Evolutionary conservation across 2,329 filamentous ascomycete genomes (phyloP).

Genomic region (Ophiostoma tasmaniense): DNA sequence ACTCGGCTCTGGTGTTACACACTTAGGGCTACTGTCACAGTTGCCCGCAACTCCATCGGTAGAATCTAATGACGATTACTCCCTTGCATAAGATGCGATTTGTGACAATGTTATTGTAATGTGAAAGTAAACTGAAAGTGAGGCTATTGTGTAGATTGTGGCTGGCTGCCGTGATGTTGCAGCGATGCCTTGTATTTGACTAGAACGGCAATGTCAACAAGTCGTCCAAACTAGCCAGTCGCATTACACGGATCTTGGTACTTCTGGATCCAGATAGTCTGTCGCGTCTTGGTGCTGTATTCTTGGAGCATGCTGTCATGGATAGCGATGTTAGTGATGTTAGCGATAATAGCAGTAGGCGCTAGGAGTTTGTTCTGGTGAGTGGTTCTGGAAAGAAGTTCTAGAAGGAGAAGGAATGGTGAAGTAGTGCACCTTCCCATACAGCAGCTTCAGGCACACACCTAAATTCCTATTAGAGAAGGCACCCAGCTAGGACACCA

Average conservation of each 20-base stretch:
- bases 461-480: neutral
- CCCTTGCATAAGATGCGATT: neutral
- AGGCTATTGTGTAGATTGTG: neutral
- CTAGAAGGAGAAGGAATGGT: neutral
- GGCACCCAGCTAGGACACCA: neutral
- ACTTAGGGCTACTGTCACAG: neutral
- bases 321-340: neutral
- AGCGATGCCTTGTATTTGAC: no score
- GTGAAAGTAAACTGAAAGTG: no score
- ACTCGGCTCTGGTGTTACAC: neutral
- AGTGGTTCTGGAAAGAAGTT: no score
- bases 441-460: neutral
- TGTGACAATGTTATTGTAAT: neutral
- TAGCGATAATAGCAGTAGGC: neutral
- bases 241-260: constrained; percentile 15
- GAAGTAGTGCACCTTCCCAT: neutral
- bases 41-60: no score
- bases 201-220: neutral
- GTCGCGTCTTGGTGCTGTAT: neutral
- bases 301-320: neutral
- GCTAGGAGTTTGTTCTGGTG: no score
- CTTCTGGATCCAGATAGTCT: neutral
- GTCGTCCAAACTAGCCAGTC: constrained; percentile 5
- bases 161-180: no score
- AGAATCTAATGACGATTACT: neutral